A percentile compares a stretch with the other conserved stretches of the same genome.
Evolutionary conservation across 2,329 filamentous ascomycete species (phyloP).

Genomic region (Parafenestella ontariensis): DNA sequence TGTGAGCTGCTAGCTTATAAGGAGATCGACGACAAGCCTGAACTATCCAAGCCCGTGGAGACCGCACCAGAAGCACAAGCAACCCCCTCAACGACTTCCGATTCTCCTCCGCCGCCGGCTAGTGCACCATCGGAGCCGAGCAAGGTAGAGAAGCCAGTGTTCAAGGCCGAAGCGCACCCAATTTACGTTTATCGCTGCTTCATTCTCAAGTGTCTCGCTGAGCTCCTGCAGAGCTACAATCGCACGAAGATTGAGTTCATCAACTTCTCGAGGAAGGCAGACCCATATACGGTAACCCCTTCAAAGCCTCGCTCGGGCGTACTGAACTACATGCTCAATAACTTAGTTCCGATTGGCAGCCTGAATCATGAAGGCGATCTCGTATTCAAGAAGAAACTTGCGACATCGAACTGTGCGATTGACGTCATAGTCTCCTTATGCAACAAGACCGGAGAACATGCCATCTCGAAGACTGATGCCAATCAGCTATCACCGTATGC

Average conservation of each 20-base stretch:
- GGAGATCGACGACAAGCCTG: conserved; percentile 87
- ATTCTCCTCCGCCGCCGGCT: conserved; percentile 11
- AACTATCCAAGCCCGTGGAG: conserved; percentile 52
- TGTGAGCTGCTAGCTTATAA: conserved; percentile 91
- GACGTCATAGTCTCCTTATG: conserved; percentile 86
- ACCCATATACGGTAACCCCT: conserved; percentile 82
- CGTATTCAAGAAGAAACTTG: conserved; percentile 79
- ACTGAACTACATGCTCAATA: conserved; percentile 90
- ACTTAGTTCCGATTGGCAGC: conserved; percentile 71
- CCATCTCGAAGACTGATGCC: conserved; percentile 58
- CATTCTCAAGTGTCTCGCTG: conserved; percentile 87
- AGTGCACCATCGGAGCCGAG: conserved; percentile 19
- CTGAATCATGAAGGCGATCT: conserved; percentile 77
- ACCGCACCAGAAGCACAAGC: conserved; percentile 43
- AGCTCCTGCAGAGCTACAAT: conserved; percentile 90
- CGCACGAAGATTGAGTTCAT: conserved; percentile 98
- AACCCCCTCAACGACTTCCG: conserved; percentile 11
- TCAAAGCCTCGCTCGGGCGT: conserved; percentile 93
- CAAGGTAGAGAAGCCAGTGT: conserved; percentile 71
- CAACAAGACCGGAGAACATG: conserved; percentile 82
- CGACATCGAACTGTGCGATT: conserved; percentile 85
- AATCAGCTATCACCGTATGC: conserved; percentile 51
- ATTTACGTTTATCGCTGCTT: conserved; percentile 98
- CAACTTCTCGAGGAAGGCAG: conserved; percentile 94
- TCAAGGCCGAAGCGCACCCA: conserved; percentile 91